phyloP scores from a whole-genome alignment of 2,329 filamentous ascomycete genomes.

The Ophiobolus disseminans region DNA sequence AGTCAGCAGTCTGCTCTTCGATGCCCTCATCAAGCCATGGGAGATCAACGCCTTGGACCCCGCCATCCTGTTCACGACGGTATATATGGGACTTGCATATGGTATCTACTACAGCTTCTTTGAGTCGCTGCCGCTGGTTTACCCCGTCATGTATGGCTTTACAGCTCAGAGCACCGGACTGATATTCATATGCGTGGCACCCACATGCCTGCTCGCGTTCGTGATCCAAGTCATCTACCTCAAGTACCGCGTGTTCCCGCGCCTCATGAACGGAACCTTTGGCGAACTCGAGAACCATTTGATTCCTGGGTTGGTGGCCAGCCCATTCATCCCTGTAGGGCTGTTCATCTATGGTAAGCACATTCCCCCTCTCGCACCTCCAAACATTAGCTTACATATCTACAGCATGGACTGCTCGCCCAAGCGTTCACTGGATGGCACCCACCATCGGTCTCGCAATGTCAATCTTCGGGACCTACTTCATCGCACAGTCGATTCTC shows the following conservation, averaged over 20 bases:
- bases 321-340: constrained; percentile 66
- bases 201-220: constrained; percentile 73
- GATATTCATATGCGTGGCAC: constrained; percentile 81
- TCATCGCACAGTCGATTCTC: constrained; percentile 56
- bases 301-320: constrained; percentile 68
- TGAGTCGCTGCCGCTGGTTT: constrained; percentile 68
- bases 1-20: constrained; percentile 48
- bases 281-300: constrained; percentile 75
- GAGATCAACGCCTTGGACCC: constrained; percentile 82
- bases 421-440: constrained; percentile 63
- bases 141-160: constrained; percentile 78
- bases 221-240: constrained; percentile 73
- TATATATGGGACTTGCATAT: constrained; percentile 85
- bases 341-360: constrained; percentile 66
- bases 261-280: constrained; percentile 67
- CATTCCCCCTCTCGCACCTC: neutral
- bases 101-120: constrained; percentile 78
- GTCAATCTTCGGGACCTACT: constrained; percentile 52
- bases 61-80: constrained; percentile 79
- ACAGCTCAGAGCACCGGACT: constrained; percentile 74
- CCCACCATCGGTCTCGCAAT: constrained; percentile 60
- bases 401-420: constrained; percentile 67
- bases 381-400: neutral
- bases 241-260: constrained; percentile 73
- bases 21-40: constrained; percentile 75